These are phyloP conservation scores for Penicillium steckii DNA, from an alignment of 495 filamentous ascomycete genomes.

Conservation along the genomic window DNA sequence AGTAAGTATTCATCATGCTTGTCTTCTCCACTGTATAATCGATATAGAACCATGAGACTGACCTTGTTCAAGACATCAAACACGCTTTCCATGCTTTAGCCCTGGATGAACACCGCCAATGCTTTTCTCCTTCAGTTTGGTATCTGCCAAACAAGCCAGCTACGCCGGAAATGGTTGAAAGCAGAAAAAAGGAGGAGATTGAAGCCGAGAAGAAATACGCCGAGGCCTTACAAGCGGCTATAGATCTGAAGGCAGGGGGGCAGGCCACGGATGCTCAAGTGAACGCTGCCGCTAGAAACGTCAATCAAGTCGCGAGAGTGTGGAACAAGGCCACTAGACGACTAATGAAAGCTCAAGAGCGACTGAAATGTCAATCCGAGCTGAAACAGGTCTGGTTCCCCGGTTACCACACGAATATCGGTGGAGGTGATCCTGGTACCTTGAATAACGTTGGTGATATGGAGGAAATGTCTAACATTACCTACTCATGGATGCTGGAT, in stretches of 20 bases:
- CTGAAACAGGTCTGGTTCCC: constrained; percentile 27
- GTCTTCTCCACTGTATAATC: neutral
- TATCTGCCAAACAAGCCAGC: constrained; percentile 28
- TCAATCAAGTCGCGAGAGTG: constrained; percentile 9
- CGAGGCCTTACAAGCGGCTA: constrained; percentile 1
- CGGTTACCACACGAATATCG: constrained; percentile 44
- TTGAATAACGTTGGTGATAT: neutral
- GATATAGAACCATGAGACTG: neutral
- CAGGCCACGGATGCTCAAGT: constrained; percentile 10
- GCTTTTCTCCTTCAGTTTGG: constrained; percentile 56
- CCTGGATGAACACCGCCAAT: constrained; percentile 51
- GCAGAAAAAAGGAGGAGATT: constrained; percentile 8
- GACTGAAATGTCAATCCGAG: constrained; percentile 2
- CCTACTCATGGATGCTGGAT: neutral
- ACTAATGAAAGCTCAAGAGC: constrained; percentile 8
- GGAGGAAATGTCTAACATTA: neutral
- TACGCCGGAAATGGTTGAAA: constrained; percentile 11
- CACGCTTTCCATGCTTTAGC: constrained; percentile 61
- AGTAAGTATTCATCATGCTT: constrained; percentile 13
- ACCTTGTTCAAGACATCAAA: constrained; percentile 32
- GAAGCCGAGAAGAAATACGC: constrained; percentile 2
- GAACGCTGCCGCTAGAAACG: constrained; percentile 8
- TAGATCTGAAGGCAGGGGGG: constrained; percentile 8
- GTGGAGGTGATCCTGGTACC: constrained; percentile 22
- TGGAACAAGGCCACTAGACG: constrained; percentile 10